These are phyloP conservation scores for Capronia coronata DNA, from an alignment of 2,329 filamentous ascomycete species.

Conservation along the genomic window DNA sequence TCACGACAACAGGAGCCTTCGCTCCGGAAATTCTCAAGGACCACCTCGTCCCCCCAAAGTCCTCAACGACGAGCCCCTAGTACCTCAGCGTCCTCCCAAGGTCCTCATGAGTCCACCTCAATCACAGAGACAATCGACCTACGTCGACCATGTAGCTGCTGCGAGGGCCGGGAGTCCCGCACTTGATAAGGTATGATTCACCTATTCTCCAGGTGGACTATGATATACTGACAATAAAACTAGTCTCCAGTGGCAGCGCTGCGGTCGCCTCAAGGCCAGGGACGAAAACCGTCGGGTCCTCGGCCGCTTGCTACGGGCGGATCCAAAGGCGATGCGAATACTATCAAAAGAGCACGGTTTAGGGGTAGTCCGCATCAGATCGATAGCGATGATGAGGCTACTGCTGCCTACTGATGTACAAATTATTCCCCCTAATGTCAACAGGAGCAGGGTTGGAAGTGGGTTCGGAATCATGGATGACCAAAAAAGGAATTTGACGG, in stretches of 20 bases:
- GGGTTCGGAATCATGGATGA: too few relatives aligned
- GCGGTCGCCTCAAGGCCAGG: slow-evolving; percentile 32
- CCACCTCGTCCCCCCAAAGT: slow-evolving; percentile 50
- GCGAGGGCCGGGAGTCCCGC: slow-evolving; percentile 30
- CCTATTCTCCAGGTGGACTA: not conserved
- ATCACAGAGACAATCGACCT: slow-evolving; percentile 34
- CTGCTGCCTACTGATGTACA: slow-evolving; percentile 8
- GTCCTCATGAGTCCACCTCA: slow-evolving; percentile 29
- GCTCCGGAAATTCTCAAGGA: slow-evolving; percentile 32
- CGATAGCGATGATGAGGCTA: slow-evolving; percentile 30
- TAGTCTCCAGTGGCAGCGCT: slow-evolving; percentile 28
- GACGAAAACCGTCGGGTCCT: slow-evolving; percentile 44
- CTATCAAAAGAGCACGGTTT: slow-evolving; percentile 35
- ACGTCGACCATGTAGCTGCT: slow-evolving; percentile 39
- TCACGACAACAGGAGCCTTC: slow-evolving; percentile 19
- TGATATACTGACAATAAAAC: slow-evolving; percentile 10
- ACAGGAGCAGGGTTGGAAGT: not conserved
- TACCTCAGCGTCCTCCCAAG: slow-evolving; percentile 47
- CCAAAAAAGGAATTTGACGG: not conserved
- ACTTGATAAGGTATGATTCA: slow-evolving; percentile 29
- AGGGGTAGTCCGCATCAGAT: slow-evolving; percentile 38
- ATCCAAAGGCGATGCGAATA: slow-evolving; percentile 30
- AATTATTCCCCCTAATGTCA: not conserved
- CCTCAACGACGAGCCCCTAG: slow-evolving; percentile 52
- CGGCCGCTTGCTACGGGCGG: slow-evolving; percentile 40